Conservation (phyloP, 73 alveolate genomes). For the Effrenium voratum region DNA sequence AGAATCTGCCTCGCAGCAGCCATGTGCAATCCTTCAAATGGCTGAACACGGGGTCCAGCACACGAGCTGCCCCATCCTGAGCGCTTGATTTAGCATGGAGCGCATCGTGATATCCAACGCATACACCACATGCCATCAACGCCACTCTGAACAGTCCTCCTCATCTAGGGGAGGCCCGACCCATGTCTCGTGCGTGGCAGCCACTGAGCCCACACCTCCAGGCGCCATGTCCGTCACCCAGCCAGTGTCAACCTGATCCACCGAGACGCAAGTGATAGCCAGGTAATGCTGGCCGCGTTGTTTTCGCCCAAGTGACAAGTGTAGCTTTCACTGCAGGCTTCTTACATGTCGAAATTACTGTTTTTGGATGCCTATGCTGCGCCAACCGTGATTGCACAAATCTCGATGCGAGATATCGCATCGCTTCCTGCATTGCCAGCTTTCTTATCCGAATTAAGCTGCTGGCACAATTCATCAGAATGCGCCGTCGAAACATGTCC, state of each 20-base stretch:
- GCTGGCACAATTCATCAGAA: slow-evolving; percentile 82
- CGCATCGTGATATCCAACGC: not conserved
- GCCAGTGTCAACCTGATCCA: slow-evolving; percentile 98
- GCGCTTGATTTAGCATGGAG: not conserved
- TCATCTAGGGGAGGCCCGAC: slow-evolving; percentile 83
- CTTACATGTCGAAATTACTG: too few relatives aligned
- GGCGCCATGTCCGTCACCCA: slow-evolving; percentile 98
- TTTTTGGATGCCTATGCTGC: too few relatives aligned
- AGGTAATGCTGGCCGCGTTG: too few relatives aligned
- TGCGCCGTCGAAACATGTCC: slow-evolving; percentile 91
- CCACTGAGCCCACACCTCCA: slow-evolving; percentile 76
- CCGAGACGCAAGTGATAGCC: slow-evolving; percentile 95
- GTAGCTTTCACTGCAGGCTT: too few relatives aligned
- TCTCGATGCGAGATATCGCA: too few relatives aligned
- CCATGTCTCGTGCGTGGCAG: slow-evolving; percentile 91
- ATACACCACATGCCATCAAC: not conserved
- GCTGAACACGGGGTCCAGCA: slow-evolving; percentile 88
- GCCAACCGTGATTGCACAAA: too few relatives aligned
- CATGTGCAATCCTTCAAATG: slow-evolving; percentile 58
- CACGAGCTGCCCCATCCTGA: slow-evolving; percentile 93
- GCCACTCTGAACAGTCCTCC: slow-evolving; percentile 26
- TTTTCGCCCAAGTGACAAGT: too few relatives aligned
- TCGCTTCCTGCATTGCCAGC: too few relatives aligned
- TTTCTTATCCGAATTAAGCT: not conserved
- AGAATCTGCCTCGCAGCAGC: slow-evolving; percentile 90